A percentile compares a stretch with the other conserved stretches of the same genome.
These are phyloP conservation scores for Dryas alaskensis DNA, from an alignment of 306 rosid species.

Conservation along the genomic window DNA sequence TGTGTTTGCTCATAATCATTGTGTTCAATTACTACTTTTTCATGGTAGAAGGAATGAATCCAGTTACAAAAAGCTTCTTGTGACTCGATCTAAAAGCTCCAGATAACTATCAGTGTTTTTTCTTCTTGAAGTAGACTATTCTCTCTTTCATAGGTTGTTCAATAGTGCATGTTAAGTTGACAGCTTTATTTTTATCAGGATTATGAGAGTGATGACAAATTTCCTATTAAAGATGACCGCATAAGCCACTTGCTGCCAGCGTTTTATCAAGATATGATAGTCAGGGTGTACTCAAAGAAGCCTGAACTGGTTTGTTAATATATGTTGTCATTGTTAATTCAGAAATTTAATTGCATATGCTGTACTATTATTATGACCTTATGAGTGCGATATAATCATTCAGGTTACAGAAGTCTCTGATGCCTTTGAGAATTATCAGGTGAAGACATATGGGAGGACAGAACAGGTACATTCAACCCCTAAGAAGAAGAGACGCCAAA, in stretches of 20 bases:
- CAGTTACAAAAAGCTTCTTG: neutral
- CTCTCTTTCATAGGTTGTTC: neutral
- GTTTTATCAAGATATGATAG: slow-evolving; percentile 76
- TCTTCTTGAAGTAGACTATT: neutral
- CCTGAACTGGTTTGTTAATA: slow-evolving; percentile 65
- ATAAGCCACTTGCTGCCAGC: slow-evolving; percentile 84
- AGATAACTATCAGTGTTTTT: neutral
- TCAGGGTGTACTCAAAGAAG: slow-evolving; percentile 82
- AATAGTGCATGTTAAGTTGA: neutral
- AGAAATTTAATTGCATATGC: neutral
- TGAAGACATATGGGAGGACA: slow-evolving; percentile 57
- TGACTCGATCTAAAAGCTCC: neutral
- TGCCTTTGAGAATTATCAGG: slow-evolving; percentile 83
- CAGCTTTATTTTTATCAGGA: slow-evolving; percentile 47
- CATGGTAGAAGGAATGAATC: neutral
- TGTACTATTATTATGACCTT: neutral
- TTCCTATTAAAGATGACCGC: slow-evolving; percentile 53
- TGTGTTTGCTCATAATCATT: neutral
- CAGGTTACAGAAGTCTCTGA: slow-evolving; percentile 75
- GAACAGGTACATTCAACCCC: slow-evolving; percentile 78
- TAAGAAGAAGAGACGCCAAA: slow-evolving; percentile 51
- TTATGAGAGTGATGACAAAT: slow-evolving; percentile 68
- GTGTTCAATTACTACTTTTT: neutral
- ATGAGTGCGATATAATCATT: neutral
- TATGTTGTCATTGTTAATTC: neutral